Evolutionary conservation across 768 basidiomycete genomes (phyloP).

Genomic region (Suillus bovinus): DNA sequence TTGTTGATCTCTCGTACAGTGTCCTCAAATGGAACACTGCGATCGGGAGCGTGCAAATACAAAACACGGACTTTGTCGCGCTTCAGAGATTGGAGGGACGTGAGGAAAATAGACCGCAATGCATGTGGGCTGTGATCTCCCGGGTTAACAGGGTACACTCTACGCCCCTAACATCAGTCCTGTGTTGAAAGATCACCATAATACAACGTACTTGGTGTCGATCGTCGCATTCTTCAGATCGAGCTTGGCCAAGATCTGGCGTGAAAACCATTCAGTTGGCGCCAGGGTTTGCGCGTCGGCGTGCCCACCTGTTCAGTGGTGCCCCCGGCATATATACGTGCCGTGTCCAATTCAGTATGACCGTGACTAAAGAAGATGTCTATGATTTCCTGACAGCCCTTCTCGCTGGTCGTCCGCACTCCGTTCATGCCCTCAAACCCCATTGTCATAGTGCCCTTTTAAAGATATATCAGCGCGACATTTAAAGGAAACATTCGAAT

Average conservation of each 20-base stretch:
- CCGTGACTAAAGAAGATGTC: slow-evolving; percentile 44
- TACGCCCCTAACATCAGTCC: too few species aligned
- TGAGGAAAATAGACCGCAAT: slow-evolving; percentile 45
- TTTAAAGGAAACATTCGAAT: background rate
- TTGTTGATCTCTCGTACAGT: slow-evolving; percentile 55
- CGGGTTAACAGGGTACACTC: slow-evolving; percentile 40
- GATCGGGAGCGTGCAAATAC: slow-evolving; percentile 64
- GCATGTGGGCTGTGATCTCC: slow-evolving; percentile 44
- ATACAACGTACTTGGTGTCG: slow-evolving; percentile 47
- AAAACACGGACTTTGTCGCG: slow-evolving; percentile 48
- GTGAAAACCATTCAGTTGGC: background rate
- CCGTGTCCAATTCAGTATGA: slow-evolving; percentile 50
- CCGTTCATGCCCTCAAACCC: slow-evolving; percentile 43
- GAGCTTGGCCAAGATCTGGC: slow-evolving; percentile 41
- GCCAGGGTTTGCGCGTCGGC: background rate
- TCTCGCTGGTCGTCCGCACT: slow-evolving; percentile 36
- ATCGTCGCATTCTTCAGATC: slow-evolving; percentile 41
- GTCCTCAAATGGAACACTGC: slow-evolving; percentile 54
- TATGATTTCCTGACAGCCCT: slow-evolving; percentile 45
- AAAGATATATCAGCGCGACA: background rate
- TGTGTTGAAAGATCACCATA: too few species aligned
- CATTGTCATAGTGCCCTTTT: slow-evolving; percentile 52
- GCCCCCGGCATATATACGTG: slow-evolving; percentile 49
- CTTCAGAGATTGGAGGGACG: slow-evolving; percentile 46
- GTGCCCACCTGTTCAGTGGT: slow-evolving; percentile 53